These are phyloP conservation scores for Diutina catenulata DNA, from an alignment of 1,139 yeast genomes.

Conservation along the genomic window DNA sequence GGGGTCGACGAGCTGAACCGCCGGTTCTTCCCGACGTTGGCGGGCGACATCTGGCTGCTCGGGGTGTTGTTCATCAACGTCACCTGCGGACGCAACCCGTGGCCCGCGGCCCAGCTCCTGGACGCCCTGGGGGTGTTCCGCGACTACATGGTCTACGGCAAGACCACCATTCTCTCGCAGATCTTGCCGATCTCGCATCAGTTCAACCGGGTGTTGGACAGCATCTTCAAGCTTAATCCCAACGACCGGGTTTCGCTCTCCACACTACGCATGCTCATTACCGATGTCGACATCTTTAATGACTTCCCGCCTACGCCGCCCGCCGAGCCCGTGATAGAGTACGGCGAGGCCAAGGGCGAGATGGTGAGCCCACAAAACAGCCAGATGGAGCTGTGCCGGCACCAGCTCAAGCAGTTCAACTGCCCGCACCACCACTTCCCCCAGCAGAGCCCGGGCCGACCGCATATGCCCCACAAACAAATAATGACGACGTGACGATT, in stretches of 20 bases:
- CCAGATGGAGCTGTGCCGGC: slow-evolving; percentile 6
- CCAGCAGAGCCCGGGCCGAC: too few species aligned
- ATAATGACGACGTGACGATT: too few species aligned
- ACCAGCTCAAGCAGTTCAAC: slow-evolving; percentile 7
- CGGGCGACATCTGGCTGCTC: slow-evolving; percentile 84
- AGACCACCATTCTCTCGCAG: slow-evolving; percentile 17
- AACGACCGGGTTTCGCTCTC: slow-evolving; percentile 44
- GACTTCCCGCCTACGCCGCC: slow-evolving; percentile 10
- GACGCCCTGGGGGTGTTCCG: slow-evolving; percentile 40
- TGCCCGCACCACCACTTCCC: slow-evolving; percentile 6
- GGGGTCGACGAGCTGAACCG: slow-evolving; percentile 19
- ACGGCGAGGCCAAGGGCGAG: background rate
- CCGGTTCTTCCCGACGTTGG: slow-evolving; percentile 46
- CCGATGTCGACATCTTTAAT: slow-evolving; percentile 28
- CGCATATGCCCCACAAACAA: too few species aligned
- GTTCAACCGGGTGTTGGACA: slow-evolving; percentile 41
- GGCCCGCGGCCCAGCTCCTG: slow-evolving; percentile 66
- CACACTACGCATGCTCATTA: slow-evolving; percentile 30
- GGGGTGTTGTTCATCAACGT: slow-evolving; percentile 74
- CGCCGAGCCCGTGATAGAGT: background rate
- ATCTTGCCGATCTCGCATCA: slow-evolving; percentile 60
- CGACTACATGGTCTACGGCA: slow-evolving; percentile 25
- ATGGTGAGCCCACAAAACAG: background rate
- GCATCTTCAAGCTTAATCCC: slow-evolving; percentile 53
- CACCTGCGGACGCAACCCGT: slow-evolving; percentile 79